Conservation (phyloP, 2,329 filamentous ascomycete genomes). For the Plenodomus lindquistii region DNA sequence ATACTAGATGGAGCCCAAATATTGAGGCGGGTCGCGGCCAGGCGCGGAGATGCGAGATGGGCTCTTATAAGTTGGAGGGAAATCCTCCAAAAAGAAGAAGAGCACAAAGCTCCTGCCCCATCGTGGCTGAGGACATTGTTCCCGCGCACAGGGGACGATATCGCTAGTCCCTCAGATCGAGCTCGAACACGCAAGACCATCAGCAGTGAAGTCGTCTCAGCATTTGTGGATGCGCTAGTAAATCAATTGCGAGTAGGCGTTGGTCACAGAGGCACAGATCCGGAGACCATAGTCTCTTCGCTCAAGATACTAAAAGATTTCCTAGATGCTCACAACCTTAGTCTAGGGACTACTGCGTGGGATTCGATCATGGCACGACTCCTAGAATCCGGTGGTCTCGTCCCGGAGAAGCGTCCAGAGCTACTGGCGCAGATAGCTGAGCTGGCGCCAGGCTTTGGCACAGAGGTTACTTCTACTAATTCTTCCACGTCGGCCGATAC, state of each 20-base stretch:
- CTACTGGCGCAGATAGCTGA: constrained; percentile 46
- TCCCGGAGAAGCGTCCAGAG: constrained; percentile 51
- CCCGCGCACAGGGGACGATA: constrained; percentile 16
- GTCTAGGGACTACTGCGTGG: constrained; percentile 49
- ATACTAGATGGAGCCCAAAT: constrained; percentile 48
- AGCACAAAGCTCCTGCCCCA: constrained; percentile 14
- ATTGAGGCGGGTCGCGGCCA: constrained; percentile 33
- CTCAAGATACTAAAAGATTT: constrained; percentile 45
- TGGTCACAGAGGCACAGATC: constrained; percentile 44
- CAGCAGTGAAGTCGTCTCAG: constrained; percentile 61
- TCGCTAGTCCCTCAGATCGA: constrained; percentile 28
- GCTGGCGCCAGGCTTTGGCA: constrained; percentile 47
- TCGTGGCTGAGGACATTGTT: constrained; percentile 31
- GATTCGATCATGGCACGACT: constrained; percentile 55
- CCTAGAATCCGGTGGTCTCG: constrained; percentile 53
- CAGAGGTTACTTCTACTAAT: constrained; percentile 45
- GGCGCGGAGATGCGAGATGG: constrained; percentile 29
- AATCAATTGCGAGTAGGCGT: constrained; percentile 52
- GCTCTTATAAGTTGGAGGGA: constrained; percentile 49
- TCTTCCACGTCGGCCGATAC: constrained; percentile 24
- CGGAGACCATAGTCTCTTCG: constrained; percentile 37
- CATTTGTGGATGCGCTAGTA: constrained; percentile 58
- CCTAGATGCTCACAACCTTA: constrained; percentile 42
- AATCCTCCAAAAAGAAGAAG: constrained; percentile 37
- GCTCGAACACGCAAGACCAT: constrained; percentile 52